Base-by-base conservation (phyloP, 2,329 filamentous ascomycete genomes). In the Hymenoscyphus fraxineus region DNA sequence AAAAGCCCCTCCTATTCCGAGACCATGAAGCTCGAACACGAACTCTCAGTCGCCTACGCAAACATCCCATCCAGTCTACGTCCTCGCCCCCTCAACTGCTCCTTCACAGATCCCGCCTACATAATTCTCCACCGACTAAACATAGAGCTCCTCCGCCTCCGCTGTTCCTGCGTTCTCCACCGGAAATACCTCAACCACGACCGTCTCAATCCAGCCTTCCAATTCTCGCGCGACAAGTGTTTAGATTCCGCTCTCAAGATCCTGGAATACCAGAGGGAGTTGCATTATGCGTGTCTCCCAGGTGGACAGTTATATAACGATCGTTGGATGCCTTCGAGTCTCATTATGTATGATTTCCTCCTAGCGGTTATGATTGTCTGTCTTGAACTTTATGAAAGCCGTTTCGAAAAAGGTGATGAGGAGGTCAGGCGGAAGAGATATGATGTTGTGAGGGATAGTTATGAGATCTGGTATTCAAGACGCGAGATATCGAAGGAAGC, bases 161-260 rank as follows among this genome's bases (percentile, higher is more conserved):
- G 63, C 39, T 64, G 58, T 27, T 31, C 60, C 3, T 68, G 65
- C 47, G 59, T 68, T 39, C 59, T 68, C 15, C 67, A 68, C 32
- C 59, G 67, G n/a, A 66, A 65, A n/a, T 68, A 68, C 35, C 32
- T 66, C 31, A 67, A 38, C 32, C 40, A 63, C 38, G 44, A 82
- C 81, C 1, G 73, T 84, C 4, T 78, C 77, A 9, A 76, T 79
- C n/a, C 73, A 83, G 44, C 12, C 67, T 82, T 84, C 67, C 78
- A 80, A 62, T 82, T 83, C 73, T 85, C 83, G 19, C 79, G 83
- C 13, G 77, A 77, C 51, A 77, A 78, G 38, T 85, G 83, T 65
- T 73, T 85, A 5, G 76, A 83, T 38, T 80, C 78, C 10, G 83
- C 82, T 5, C 68, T 82, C 27, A 73, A 74, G 6, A 73, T 85